These are phyloP conservation scores for Lentinula detonsa DNA, from an alignment of 768 basidiomycete species.

Conservation along the genomic window DNA sequence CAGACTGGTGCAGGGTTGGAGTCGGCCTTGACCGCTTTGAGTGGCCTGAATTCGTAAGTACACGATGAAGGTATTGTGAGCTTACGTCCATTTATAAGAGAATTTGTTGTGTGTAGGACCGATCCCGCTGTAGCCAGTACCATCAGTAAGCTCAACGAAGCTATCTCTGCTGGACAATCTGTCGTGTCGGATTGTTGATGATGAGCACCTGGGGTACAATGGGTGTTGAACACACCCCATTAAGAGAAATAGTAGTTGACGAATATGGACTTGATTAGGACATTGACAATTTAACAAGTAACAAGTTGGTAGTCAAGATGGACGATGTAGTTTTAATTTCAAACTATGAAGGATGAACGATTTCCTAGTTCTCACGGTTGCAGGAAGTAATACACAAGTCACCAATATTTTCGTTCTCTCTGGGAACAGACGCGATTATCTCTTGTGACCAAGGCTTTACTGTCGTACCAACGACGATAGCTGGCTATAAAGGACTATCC, in stretches of 20 bases:
- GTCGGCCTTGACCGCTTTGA: conserved; percentile 2
- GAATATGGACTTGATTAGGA: neutral
- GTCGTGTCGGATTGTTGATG: neutral
- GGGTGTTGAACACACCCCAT: too few relatives aligned
- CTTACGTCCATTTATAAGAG: neutral
- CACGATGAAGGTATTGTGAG: neutral
- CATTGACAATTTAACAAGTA: neutral
- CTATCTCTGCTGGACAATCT: neutral
- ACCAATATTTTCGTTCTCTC: too few relatives aligned
- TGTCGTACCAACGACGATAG: too few relatives aligned
- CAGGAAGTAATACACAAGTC: too few relatives aligned
- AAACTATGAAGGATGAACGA: too few relatives aligned
- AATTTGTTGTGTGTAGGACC: neutral
- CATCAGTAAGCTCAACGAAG: neutral
- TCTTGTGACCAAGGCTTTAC: too few relatives aligned
- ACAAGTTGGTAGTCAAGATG: too few relatives aligned
- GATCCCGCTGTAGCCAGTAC: conserved; percentile 1
- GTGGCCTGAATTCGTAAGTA: conserved; percentile 4
- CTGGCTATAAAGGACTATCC: too few relatives aligned
- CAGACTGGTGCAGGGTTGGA: neutral
- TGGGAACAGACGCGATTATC: too few relatives aligned
- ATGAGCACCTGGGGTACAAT: too few relatives aligned
- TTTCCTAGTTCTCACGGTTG: too few relatives aligned
- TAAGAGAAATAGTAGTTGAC: neutral
- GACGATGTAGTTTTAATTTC: too few relatives aligned